phyloP scores from a whole-genome alignment of 2,329 filamentous ascomycete genomes.

The Fusarium tuaranense region DNA sequence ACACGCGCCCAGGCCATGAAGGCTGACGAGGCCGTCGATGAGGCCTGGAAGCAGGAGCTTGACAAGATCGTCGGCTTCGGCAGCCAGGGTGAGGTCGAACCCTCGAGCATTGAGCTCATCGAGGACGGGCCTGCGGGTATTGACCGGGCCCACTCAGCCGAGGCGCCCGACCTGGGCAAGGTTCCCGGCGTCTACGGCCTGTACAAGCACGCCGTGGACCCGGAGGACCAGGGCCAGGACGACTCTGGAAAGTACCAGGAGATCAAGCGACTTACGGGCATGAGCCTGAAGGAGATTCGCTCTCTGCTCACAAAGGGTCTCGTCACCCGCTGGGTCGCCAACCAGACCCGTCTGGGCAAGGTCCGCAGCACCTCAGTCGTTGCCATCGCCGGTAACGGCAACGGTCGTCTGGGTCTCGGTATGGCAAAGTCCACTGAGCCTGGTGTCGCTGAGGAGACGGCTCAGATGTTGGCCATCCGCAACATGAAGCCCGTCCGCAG shows the following conservation, averaged over 20 bases:
- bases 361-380: constrained; percentile 81
- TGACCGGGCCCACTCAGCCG: constrained; percentile 53
- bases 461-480: constrained; percentile 83
- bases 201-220: constrained; percentile 62
- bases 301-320: constrained; percentile 76
- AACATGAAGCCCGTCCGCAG: constrained; percentile 94
- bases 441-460: constrained; percentile 75
- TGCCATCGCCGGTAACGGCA: constrained; percentile 85
- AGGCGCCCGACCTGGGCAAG: constrained; percentile 64
- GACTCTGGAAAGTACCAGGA: constrained; percentile 63
- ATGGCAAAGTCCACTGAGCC: constrained; percentile 88
- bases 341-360: constrained; percentile 98
- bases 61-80: constrained; percentile 48
- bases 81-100: constrained; percentile 47
- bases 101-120: constrained; percentile 52
- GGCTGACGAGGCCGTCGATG: constrained; percentile 53
- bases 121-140: constrained; percentile 52
- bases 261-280: constrained; percentile 66
- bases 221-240: constrained; percentile 63
- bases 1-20: constrained; percentile 51
- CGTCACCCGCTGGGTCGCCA: constrained; percentile 79
- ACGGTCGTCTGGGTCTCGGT: constrained; percentile 88
- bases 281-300: constrained; percentile 64
- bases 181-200: constrained; percentile 64
- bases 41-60: constrained; percentile 53